A percentile compares a stretch with the other conserved stretches of the same genome.
These are phyloP conservation scores for Trichosporon ovoides DNA, from an alignment of 1,284 basidiomycete genomes.

Conservation along the genomic window DNA sequence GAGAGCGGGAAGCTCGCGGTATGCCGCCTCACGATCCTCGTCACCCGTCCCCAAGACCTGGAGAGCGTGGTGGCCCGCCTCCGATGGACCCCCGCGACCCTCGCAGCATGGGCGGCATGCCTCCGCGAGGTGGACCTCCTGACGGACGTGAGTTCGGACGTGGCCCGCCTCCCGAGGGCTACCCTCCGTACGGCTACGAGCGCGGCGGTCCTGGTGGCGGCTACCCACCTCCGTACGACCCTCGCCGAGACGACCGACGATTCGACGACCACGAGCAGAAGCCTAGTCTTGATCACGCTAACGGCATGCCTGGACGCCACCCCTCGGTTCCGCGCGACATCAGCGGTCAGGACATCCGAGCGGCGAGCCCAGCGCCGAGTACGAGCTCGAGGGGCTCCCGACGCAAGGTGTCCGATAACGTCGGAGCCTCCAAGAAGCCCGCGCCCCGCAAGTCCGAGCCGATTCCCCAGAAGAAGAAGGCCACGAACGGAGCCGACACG, in stretches of 20 bases:
- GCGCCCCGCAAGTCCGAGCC: slow-evolving; percentile 5
- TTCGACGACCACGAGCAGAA: slow-evolving; percentile 12
- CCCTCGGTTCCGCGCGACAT: slow-evolving; percentile 14
- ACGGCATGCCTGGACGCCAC: slow-evolving; percentile 8
- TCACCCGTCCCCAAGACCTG: slow-evolving; percentile 35
- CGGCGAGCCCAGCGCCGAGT: slow-evolving; percentile 36
- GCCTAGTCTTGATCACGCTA: slow-evolving; percentile 9
- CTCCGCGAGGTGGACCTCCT: slow-evolving; percentile 6
- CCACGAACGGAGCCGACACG: slow-evolving; percentile 9
- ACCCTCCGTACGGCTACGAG: slow-evolving; percentile 25
- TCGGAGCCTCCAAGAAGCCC: not conserved
- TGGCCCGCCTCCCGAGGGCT: slow-evolving; percentile 12
- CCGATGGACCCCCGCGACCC: slow-evolving; percentile 19
- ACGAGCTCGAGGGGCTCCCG: slow-evolving; percentile 25
- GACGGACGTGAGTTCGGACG: slow-evolving; percentile 17
- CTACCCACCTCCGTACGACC: slow-evolving; percentile 13
- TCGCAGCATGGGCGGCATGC: slow-evolving; percentile 6
- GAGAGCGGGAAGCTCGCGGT: slow-evolving; percentile 40
- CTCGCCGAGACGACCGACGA: slow-evolving; percentile 13
- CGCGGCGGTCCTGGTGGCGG: slow-evolving; percentile 8
- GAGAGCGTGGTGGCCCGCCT: slow-evolving; percentile 20
- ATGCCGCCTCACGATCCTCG: slow-evolving; percentile 25
- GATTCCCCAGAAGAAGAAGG: slow-evolving; percentile 3
- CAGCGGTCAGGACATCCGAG: slow-evolving; percentile 23
- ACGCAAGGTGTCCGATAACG: slow-evolving; percentile 19